Conservation (phyloP, 192 early-diverging fungal species). For the Geranomyces variabilis region DNA sequence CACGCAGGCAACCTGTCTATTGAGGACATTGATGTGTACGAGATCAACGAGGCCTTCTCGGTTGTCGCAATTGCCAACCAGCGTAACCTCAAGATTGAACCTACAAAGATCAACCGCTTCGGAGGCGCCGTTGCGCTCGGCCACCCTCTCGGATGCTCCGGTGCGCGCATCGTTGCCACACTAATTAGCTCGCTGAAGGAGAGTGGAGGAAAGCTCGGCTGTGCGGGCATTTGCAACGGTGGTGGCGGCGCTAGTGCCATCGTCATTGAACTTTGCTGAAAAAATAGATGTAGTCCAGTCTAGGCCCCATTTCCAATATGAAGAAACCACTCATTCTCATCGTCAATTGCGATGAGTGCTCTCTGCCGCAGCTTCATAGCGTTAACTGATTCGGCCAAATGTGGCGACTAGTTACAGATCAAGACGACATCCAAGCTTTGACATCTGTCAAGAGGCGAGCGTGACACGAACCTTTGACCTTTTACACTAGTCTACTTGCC, state of each 20-base stretch:
- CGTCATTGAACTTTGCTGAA: conserved; percentile 61
- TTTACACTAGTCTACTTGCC: no score
- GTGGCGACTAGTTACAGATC: no score
- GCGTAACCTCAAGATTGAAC: conserved; percentile 72
- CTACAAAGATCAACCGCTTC: conserved; percentile 86
- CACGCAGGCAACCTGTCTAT: conserved; percentile 73
- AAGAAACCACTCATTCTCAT: no score
- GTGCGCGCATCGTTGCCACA: conserved; percentile 86
- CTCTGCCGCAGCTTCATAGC: no score
- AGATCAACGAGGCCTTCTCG: conserved; percentile 98
- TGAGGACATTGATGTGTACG: conserved; percentile 86
- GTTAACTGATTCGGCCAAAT: no score
- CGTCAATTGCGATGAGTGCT: no score
- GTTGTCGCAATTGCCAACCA: conserved; percentile 91
- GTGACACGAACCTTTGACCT: no score
- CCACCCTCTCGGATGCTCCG: conserved; percentile 97
- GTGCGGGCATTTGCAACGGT: conserved; percentile 96
- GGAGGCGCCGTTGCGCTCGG: conserved; percentile 96
- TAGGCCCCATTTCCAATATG: no score
- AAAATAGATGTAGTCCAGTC: no score
- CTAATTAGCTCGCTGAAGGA: conserved; percentile 71
- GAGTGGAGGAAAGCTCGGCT: conserved; percentile 73
- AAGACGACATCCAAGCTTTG: no score
- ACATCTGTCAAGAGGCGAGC: no score
- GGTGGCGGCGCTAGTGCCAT: conserved; percentile 90